Base-by-base conservation (phyloP, 257 asterid species). In the Solanum pimpinellifolium region DNA sequence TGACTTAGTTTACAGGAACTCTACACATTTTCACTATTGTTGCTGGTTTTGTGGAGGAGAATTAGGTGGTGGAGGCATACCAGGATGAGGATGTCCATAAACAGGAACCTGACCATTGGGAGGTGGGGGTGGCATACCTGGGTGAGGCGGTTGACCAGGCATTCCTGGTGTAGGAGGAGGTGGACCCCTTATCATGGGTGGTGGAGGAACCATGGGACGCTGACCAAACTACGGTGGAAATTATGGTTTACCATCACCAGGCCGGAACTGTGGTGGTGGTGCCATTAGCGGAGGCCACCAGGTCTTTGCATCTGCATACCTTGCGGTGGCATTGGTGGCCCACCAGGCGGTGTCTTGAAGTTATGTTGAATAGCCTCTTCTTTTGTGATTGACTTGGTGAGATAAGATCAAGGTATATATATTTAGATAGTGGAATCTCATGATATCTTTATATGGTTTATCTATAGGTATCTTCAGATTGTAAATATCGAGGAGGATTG, bases 51-150 rank as follows among this genome's bases (percentile, higher is more conserved):
- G 35, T 33, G 35, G 35, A 33, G 35, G 78, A 70, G 44, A 13
- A 85, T 92, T 92, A 11, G 96, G 98, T 2, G 95, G 98, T 41
- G 98, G 98, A 6, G 94, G 98, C 98, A 96, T 96, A 82, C 99
- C 99, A 2, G 99, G 95, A 29, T 98, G 95, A 11, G 97, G 98
- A 0, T 97, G 98, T 21, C 95, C 98, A 85, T 87, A 95, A 81
- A 90, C 87, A 66, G 91, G 95, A 72, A 88, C 91, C 88, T 93
- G 96, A 11, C 98, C 97, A 25, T 25, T 25, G 1, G 27, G 27
- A 25, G 27, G 27, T 25, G 27, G 27, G 27, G 27, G 27, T 25
- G 27, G 27, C 27, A 25, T 25, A 5, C 98, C 97, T 0, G 95
- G 98, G 65, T 95, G 91, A 12, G 93, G 95, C 15, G 92, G 96